Evolutionary conservation across 2,329 filamentous ascomycete species (phyloP), one percentile per base, ranked within the genome.

Genomic region (Grosmannia huntii): DNA sequence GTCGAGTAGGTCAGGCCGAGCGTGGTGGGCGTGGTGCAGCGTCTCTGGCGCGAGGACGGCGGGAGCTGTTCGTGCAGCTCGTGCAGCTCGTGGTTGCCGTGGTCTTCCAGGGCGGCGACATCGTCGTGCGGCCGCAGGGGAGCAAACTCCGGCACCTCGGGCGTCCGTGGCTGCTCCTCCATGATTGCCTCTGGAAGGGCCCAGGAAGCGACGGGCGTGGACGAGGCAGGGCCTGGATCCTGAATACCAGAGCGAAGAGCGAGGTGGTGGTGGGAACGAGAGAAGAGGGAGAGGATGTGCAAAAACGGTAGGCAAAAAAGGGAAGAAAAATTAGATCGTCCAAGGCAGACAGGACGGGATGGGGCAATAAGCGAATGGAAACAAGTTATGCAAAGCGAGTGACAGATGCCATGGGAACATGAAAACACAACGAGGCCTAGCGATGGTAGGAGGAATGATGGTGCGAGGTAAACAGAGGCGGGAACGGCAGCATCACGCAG

Each of bases 21-120:
- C 1, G 58, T 61, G 10, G 61, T 62, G 6, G 61, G 61, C 16
- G 61, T 63, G 16, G 59, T 59, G 6, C 59, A 38, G 6, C 57
- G 57, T 33, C 44, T 55, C 33, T 58, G 57, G 6, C 50, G 52
- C 11, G 10, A 10, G 1, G 10, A 5, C 1, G 53, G 9, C 52
- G 48, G 49, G 5, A 38, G 6, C 7, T 56, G 21, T 16, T 55
- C 53, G 25, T 58, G 36, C 7, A 49, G 28, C 10, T 23, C 38
- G 33, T 58, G 56, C 14, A 52, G 49, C n/a, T 54, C 55, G n/a
- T 53, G 55, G 28, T 59, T 3, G 54, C 19, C 19, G 31, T 55
- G 21, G 53, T 48, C 25, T 31, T 55, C 41, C 16, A 44, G 41
- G 4, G 16, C 16, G 41, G 16, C 41, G 41, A 44, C 4, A 1